Base-by-base conservation (phyloP, 495 filamentous ascomycete species). In the Recurvomyces mirabilis region DNA sequence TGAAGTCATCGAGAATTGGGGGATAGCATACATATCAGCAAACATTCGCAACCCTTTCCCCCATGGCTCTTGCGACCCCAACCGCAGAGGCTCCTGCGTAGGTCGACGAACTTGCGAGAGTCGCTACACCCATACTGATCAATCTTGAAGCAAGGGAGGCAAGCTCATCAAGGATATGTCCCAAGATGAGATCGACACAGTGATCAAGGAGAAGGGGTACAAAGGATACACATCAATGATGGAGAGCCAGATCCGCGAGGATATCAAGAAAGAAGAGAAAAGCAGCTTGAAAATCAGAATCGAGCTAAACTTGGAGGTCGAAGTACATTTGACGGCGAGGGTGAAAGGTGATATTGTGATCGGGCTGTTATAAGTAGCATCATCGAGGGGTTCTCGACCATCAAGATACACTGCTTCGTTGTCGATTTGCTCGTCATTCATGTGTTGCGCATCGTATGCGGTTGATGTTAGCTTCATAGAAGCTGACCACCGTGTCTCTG, bases 341-440 rank as follows among this genome's bases (percentile, higher is more conserved):
- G 38, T 49, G 19, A 26, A 42, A 19, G 46, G 39, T 15, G 46
- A 49, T 22, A 43, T 49, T 34, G 28, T 24, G 9, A 49, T 49
- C 37, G 39, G 46, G 24, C 25, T 49, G 39, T 19, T 49, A 39
- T 42, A 18, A 43, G 17, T 22, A 20, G 31, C 5, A 19, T 22
- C 3, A 4, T 11, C 42, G 18, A 10, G 34, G 41, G 26, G 3
- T n/a, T 22, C 6, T 5, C 14, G 5, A 38, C 9, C 17, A 15
- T 11, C 15, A 18, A 36, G 33, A n/a, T n/a, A n/a, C n/a, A n/a
- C n/a, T n/a, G n/a, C n/a, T 36, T 40, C 38, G 17, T 25, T 32
- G 12, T 6, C 11, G 15, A 20, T 40, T 31, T 5, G 5, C 29
- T 29, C 36, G 19, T n/a, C n/a, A n/a, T n/a, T n/a, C n/a, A n/a